A percentile compares a stretch with the other conserved stretches of the same genome.
phyloP scores from a whole-genome alignment of 2,329 filamentous ascomycete species.

The Alternaria gansuensis region DNA sequence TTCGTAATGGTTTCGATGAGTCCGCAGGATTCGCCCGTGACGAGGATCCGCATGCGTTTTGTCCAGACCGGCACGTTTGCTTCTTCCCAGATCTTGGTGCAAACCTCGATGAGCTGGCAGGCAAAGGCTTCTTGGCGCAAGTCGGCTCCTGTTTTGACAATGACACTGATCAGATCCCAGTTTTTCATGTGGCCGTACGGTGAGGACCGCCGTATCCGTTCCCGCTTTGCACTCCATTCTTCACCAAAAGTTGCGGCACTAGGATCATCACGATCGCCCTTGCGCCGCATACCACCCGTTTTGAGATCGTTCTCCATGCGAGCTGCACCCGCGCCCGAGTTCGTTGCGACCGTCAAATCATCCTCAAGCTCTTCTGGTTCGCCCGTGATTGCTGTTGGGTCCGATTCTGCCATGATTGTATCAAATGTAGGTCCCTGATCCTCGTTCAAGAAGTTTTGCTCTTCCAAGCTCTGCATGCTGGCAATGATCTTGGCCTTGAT shows the following conservation, averaged over 20 bases:
- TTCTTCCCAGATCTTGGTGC: conserved; percentile 82
- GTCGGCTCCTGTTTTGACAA: conserved; percentile 86
- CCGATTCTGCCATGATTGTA: conserved; percentile 79
- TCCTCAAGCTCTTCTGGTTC: conserved; percentile 65
- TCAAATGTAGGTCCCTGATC: conserved; percentile 80
- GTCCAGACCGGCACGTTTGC: conserved; percentile 83
- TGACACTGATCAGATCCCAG: conserved; percentile 86
- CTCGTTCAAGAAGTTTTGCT: conserved; percentile 81
- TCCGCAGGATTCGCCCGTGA: conserved; percentile 84
- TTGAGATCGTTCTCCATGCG: conserved; percentile 91
- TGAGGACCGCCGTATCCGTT: conserved; percentile 82
- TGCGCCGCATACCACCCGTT: conserved; percentile 81
- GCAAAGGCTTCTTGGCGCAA: conserved; percentile 86
- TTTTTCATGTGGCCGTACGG: conserved; percentile 91
- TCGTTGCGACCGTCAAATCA: conserved; percentile 63
- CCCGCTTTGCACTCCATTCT: conserved; percentile 84
- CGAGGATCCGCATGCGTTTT: conserved; percentile 85
- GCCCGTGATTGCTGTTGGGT: conserved; percentile 60
- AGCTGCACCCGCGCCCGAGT: conserved; percentile 77
- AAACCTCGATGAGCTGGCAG: conserved; percentile 83
- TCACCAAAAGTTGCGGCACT: conserved; percentile 88
- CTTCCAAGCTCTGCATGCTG: conserved; percentile 87
- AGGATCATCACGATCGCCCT: conserved; percentile 84
- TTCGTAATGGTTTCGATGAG: conserved; percentile 90
- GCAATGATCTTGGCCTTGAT: conserved; percentile 88